Evolutionary conservation across 2,329 filamentous ascomycete species (phyloP), one percentile per base, ranked within the genome.

Genomic region (Pseudonectria foliicola): DNA sequence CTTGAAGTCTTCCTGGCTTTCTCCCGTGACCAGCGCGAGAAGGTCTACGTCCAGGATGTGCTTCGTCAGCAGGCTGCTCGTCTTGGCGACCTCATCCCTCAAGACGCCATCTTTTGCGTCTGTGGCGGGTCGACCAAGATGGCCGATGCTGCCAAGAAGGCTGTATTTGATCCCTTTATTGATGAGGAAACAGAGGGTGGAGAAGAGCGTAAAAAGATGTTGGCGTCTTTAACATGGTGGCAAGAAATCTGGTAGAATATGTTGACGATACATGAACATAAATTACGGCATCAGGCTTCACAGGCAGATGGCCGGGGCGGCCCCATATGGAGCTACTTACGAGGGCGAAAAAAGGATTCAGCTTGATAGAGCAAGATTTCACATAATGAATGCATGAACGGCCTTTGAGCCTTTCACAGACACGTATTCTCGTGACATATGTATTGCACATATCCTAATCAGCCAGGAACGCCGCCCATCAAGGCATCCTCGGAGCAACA

Each of bases 111-210:
- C 10, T 66, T 79, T 29, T 64, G 63, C 35, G 56, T 79, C 4
- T 78, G 74, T 34, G 75, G 75, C 7, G 75, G 71, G 35, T 69
- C 71, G 21, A 70, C 72, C 2, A 70, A 67, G 48, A 79, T 79
- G 75, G 73, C 75, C 0, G 61, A 67, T 29, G 67, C 72, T 3
- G 75, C 75, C 27, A 68, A 70, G 34, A 56, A 53, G 12, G 73
- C 73, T 2, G 59, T 79, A 10, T 61, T 66, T 27, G 70, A 75
- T 29, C 66, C 62, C 1, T 65, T 71, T 42, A 59, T 68, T 3
- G 49, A 59, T 7, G 60, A 56, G 1, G 57, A 54, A 2, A 38
- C 62, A 8, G 49, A 50, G 3, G 49, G 61, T 10, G 49, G 59
- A n/a, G 61, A 62, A 18, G 49, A 56, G 35, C 65, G 68, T 2